Evolutionary conservation across 805 yeast genomes (phyloP).

Genomic region (Candida glaebosa): DNA sequence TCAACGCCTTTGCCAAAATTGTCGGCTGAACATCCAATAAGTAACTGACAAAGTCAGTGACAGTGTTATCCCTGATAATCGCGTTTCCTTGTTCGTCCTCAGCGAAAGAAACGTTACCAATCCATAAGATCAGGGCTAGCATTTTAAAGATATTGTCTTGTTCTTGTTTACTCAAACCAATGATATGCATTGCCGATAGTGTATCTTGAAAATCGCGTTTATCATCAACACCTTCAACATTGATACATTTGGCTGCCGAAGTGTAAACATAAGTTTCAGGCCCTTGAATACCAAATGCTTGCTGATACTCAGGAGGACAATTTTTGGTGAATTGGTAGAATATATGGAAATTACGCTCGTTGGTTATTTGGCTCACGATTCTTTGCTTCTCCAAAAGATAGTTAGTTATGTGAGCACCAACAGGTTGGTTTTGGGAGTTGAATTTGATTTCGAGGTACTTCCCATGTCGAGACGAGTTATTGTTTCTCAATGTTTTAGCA

Average conservation of each 20-base stretch:
- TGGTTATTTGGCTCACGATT: conserved; percentile 89
- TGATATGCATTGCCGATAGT: conserved; percentile 77
- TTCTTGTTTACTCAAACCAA: conserved; percentile 78
- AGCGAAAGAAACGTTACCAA: conserved; percentile 83
- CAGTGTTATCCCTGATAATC: conserved; percentile 75
- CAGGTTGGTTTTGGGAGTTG: conserved; percentile 72
- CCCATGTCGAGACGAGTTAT: conserved; percentile 90
- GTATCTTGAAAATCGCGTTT: conserved; percentile 75
- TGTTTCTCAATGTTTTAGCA: conserved; percentile 86
- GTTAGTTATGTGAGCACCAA: conserved; percentile 94
- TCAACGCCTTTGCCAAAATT: conserved; percentile 60
- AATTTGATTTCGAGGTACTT: conserved; percentile 90
- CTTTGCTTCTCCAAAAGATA: conserved; percentile 92
- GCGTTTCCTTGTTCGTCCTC: conserved; percentile 90
- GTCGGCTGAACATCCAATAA: conserved; percentile 75
- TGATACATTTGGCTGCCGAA: conserved; percentile 76
- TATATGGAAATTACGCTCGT: conserved; percentile 95
- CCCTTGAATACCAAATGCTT: conserved; percentile 81
- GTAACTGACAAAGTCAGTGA: conserved; percentile 93
- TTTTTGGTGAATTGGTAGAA: conserved; percentile 94
- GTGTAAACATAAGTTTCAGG: conserved; percentile 94
- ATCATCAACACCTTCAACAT: conserved; percentile 88
- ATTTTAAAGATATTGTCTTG: conserved; percentile 88
- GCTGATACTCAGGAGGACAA: conserved; percentile 81
- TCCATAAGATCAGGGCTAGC: conserved; percentile 85